Evolutionary conservation across 2,329 filamentous ascomycete genomes (phyloP).

Genomic region (Rhynchosporium agropyri): DNA sequence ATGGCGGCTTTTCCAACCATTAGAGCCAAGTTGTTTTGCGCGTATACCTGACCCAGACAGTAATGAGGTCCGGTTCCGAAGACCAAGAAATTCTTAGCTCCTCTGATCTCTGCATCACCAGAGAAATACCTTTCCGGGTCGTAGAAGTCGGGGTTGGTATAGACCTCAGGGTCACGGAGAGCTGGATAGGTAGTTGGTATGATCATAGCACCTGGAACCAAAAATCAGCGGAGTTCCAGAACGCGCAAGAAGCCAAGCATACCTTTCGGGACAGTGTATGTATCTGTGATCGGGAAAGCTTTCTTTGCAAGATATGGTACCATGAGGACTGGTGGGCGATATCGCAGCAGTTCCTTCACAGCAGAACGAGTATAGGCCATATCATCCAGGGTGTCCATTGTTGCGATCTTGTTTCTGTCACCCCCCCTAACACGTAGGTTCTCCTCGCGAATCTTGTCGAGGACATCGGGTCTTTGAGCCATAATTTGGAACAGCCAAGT

Average conservation of each 20-base stretch:
- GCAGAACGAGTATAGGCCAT: slow-evolving; percentile 90
- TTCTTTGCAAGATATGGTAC: slow-evolving; percentile 95
- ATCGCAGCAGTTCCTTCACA: slow-evolving; percentile 87
- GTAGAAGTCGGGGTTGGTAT: slow-evolving; percentile 84
- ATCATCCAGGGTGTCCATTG: slow-evolving; percentile 84
- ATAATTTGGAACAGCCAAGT: slow-evolving; percentile 96
- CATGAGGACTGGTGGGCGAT: slow-evolving; percentile 96
- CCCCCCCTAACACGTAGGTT: slow-evolving; percentile 78
- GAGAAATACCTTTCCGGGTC: slow-evolving; percentile 90
- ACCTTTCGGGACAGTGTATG: slow-evolving; percentile 92
- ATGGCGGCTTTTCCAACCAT: slow-evolving; percentile 90
- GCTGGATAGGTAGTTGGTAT: slow-evolving; percentile 89
- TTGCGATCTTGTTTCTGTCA: slow-evolving; percentile 68
- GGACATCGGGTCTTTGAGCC: slow-evolving; percentile 89
- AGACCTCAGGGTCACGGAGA: slow-evolving; percentile 89
- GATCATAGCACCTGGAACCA: slow-evolving; percentile 74
- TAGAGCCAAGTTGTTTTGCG: slow-evolving; percentile 82
- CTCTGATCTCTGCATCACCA: slow-evolving; percentile 78
- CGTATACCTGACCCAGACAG: slow-evolving; percentile 92
- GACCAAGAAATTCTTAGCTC: slow-evolving; percentile 92
- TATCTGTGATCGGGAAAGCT: slow-evolving; percentile 83
- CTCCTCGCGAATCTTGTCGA: slow-evolving; percentile 90
- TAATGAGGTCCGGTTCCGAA: slow-evolving; percentile 97
- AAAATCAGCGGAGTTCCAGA: slow-evolving; percentile 18
- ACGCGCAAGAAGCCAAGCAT: slow-evolving; percentile 34